These are phyloP conservation scores for Allomyces arbusculus DNA, from an alignment of 192 early-diverging fungal species.

Conservation along the genomic window DNA sequence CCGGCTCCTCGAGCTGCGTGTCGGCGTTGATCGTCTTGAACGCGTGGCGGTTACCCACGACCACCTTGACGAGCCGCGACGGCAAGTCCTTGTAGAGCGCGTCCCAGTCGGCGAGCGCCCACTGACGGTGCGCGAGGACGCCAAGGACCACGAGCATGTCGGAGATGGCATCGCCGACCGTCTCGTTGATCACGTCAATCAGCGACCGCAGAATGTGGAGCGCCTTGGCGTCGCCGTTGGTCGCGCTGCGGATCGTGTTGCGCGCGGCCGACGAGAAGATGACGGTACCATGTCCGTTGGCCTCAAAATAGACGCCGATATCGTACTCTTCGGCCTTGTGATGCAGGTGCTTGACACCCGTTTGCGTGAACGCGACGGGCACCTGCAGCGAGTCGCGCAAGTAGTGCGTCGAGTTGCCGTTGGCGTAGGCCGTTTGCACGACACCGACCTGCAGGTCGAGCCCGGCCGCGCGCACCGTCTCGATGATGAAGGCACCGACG, in stretches of 20 bases:
- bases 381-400: slow-evolving; percentile 74
- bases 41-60: slow-evolving; percentile 58
- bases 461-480: slow-evolving; percentile 59
- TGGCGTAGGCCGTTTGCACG: slow-evolving; percentile 98
- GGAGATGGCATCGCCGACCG: slow-evolving; percentile 94
- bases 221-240: slow-evolving; percentile 51
- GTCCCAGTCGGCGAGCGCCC: slow-evolving; percentile 75
- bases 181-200: slow-evolving; percentile 91
- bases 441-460: slow-evolving; percentile 75
- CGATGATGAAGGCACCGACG: slow-evolving; percentile 81
- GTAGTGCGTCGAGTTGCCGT: slow-evolving; percentile 87
- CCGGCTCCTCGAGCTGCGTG: slow-evolving; percentile 70
- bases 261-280: slow-evolving; percentile 52
- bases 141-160: slow-evolving; percentile 91
- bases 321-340: slow-evolving; percentile 94
- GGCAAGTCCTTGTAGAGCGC: slow-evolving; percentile 83
- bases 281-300: slow-evolving; percentile 97
- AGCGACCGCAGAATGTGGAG: slow-evolving; percentile 59
- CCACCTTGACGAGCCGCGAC: slow-evolving; percentile 88
- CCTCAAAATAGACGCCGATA: slow-evolving; percentile 99
- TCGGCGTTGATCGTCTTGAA: slow-evolving; percentile 97
- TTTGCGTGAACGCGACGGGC: slow-evolving; percentile 85
- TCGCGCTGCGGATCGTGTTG: not conserved
- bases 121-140: slow-evolving; percentile 62
- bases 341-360: slow-evolving; percentile 98